Base-by-base conservation (phyloP, 2,329 filamentous ascomycete genomes). In the Macrophomina phaseolina region DNA sequence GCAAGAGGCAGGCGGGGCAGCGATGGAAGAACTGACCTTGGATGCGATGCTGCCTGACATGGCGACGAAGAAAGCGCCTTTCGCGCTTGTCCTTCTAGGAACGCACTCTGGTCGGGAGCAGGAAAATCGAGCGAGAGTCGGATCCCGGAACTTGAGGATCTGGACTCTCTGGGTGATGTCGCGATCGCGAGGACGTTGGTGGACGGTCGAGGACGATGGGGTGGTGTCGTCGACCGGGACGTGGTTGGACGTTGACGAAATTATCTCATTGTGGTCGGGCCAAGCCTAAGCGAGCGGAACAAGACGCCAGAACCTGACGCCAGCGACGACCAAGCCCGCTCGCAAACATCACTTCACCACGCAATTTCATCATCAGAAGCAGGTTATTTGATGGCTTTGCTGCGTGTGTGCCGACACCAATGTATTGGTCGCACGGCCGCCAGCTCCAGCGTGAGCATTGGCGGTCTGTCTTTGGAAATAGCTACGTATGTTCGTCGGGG, bases 71-170 rank as follows among this genome's bases (percentile, higher is more conserved):
- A 73, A 75, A 80, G 79, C 79, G 79, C 79, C 77, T 79, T 79
- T 76, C 77, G 79, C 79, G 79, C 79, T 79, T 75, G 72, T 76
- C 77, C 74, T 68, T 76, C 75, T 79, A 78, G 76, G 76, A 74
- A 73, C 78, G 73, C 78, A 80, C 77, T 76, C 75, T 78, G 75
- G 73, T 72, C 32, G 58, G 48, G 72, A 68, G 64, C 55, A 67
- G 71, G 72, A 71, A 67, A 69, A 72, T 64, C 66, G 69, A 69
- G 67, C 70, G 76, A 79, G 77, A 79, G 77, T 76, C 74, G 58
- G 77, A 75, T 76, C 76, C 77, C 77, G 75, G 71, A 60, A 67
- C 68, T 64, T 71, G 72, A 76, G 76, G 76, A 77, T 76, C 78
- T 73, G 69, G 74, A 73, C 77, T 79, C 78, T 79, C 65, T 40